Conservation (phyloP, 306 rosid species). For the Cicer judaicum region DNA sequence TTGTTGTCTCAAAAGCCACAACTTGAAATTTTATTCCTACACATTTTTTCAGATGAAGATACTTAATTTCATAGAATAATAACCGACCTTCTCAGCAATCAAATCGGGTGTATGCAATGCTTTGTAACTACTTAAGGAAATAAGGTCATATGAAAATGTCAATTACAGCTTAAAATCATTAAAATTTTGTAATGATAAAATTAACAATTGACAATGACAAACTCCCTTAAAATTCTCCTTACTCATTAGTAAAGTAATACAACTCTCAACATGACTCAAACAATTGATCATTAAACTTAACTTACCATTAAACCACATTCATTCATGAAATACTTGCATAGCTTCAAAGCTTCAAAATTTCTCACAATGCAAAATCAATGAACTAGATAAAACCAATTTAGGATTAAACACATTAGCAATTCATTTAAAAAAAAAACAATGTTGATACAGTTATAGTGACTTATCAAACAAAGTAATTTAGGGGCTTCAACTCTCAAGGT, state of each 20-base stretch:
- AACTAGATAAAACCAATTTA: slow-evolving; percentile 18
- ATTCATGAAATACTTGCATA: not conserved
- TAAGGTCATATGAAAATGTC: not conserved
- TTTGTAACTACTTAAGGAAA: slow-evolving; percentile 5
- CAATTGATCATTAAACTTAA: not conserved
- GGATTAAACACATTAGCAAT: slow-evolving; percentile 3
- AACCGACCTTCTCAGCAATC: slow-evolving; percentile 16
- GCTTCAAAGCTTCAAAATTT: slow-evolving; percentile 1
- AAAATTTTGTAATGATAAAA: not conserved
- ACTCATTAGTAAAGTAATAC: slow-evolving; percentile 14
- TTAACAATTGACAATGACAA: not conserved
- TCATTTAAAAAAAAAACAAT: not conserved
- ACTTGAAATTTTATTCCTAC: not conserved
- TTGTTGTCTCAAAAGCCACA: not conserved
- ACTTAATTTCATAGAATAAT: slow-evolving; percentile 5
- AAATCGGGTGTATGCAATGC: not conserved
- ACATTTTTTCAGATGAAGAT: not conserved
- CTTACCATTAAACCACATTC: slow-evolving; percentile 8
- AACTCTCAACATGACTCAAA: slow-evolving; percentile 2
- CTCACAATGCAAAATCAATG: slow-evolving; percentile 26
- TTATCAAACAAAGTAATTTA: not conserved
- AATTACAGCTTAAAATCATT: not conserved
- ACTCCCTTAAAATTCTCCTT: not conserved
- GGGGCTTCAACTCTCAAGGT: not conserved
- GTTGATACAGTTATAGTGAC: slow-evolving; percentile 1